These are phyloP conservation scores for Ustilago bromivora DNA, from an alignment of 1,284 basidiomycete species.

Conservation along the genomic window DNA sequence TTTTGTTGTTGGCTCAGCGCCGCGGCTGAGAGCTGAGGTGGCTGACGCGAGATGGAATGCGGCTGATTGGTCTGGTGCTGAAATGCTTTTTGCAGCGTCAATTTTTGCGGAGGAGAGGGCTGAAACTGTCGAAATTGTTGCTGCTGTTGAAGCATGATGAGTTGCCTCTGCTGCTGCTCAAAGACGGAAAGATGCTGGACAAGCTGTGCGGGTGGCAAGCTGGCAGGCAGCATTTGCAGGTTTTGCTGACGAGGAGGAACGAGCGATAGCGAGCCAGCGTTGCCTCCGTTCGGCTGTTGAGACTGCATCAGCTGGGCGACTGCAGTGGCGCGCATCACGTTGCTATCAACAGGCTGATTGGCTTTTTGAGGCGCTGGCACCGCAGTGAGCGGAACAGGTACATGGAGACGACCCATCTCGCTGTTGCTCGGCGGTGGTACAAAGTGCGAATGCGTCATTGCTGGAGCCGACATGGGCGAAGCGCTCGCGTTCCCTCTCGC, in stretches of 20 bases:
- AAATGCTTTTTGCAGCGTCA: constrained; percentile 10
- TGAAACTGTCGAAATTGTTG: not conserved
- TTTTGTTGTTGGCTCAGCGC: not conserved
- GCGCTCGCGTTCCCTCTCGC: not conserved
- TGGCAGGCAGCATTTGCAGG: constrained; percentile 1
- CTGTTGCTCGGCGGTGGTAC: not conserved
- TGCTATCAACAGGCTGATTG: not conserved
- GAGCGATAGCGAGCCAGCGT: not conserved
- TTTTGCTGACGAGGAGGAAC: constrained; percentile 2
- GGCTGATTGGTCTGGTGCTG: not conserved
- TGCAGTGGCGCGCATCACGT: not conserved
- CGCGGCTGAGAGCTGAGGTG: not conserved
- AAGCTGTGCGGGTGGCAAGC: not conserved
- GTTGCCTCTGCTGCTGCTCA: too few species aligned
- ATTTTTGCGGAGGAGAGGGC: constrained; percentile 1
- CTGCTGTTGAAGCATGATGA: too few species aligned
- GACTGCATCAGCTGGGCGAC: not conserved
- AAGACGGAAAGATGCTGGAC: not conserved
- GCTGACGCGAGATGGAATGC: not conserved
- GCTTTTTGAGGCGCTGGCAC: not conserved
- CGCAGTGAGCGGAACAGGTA: not conserved
- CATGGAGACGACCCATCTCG: not conserved
- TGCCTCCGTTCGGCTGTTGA: not conserved
- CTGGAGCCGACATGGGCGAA: constrained; percentile 4
- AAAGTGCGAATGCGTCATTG: constrained; percentile 11